Evolutionary conservation across 1,284 basidiomycete species (phyloP), one percentile per base, ranked within the genome.

Genomic region (Tilletia setariae): DNA sequence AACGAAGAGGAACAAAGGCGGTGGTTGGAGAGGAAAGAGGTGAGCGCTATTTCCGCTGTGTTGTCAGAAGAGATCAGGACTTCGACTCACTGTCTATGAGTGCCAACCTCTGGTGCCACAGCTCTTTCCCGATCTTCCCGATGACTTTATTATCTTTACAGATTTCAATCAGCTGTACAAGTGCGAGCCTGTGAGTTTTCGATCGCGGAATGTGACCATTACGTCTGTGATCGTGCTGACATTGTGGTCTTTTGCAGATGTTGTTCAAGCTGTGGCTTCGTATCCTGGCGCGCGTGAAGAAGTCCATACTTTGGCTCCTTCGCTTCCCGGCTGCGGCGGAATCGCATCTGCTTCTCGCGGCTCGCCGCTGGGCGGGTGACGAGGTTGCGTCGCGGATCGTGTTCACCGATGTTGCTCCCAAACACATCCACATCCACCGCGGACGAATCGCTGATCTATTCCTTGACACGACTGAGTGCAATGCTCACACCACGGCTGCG

Each of bases 401-500:
- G 56, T 89, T 89, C 72, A 88, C 87, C 13, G 86, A 88, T 64
- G 87, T 89, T 15, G 85, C 86, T 11, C 80, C 79, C 7, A 89
- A 89, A 81, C 85, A 86, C 63, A 80, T 84, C 8, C 88, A 89
- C 73, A 86, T 89, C 67, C 80, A 84, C 65, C 86, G 88, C 32
- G 86, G 85, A 2, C 81, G 87, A 28, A 86, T 87, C 15, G 86
- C 86, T 1, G 88, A 89, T 73, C 82, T 89, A 16, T 87, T 89
- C 73, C 82, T 89, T n/a, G 88, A 89, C 74, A 88, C 88, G 1
- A 85, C 85, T 9, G 88, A 89, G 86, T 88, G 88, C 78, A 88
- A 87, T 70, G 88, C 88, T 3, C 88, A 89, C 71, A 89, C 88
- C 9, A 86, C 87, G 15, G 87, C 87, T 7, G 86, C 86, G 16